Evolutionary conservation across 805 yeast genomes (phyloP), one percentile per base, ranked within the genome.

Genomic region (Wickerhamomyces rabaulensis): DNA sequence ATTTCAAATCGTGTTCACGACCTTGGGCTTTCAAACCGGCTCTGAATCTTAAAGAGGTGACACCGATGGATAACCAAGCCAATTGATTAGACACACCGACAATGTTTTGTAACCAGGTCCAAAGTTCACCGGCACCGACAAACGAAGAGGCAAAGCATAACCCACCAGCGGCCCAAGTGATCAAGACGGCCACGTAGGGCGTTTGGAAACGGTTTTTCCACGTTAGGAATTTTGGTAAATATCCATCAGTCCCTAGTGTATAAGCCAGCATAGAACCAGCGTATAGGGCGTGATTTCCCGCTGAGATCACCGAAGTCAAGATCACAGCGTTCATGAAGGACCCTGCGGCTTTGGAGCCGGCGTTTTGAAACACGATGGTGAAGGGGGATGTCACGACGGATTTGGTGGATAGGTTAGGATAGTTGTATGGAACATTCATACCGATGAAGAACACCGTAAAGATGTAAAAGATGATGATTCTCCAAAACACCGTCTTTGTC

Each of bases 331-430:
- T 81, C 57, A 81, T 73, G 53, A 81, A 78, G 54, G 80, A 82
- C 48, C 81, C 77, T 49, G 80, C 69, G 10, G 74, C 81, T 22
- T 69, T 71, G 37, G 80, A 79, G 36, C 85, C 84, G 3, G 82
- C 85, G 53, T 75, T 75, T 63, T 78, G 76, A 58, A 81, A 79
- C 39, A 83, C 86, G 56, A 80, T 74, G 41, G 81, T 84, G 53
- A 79, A 81, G 1, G 86, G 86, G 21, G 84, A 79, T 4, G 84
- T 80, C 21, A 80, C 74, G 19, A 84, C 84, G 49, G 80, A 78
- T n/a, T 69, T 55, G 26, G 70, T 67, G 49, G 81, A 81, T 58
- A 76, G 62, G 40, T 67, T 57, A 38, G 70, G 68, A 70, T 72
- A 63, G 52, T 72, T 60, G 57, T 68, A 77, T 17, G 84, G 83